Percentiles rank a stretch among this genome's conserved stretches.
phyloP scores from a whole-genome alignment of 2,329 filamentous ascomycete species.

The Cladobotryum protrusum region DNA sequence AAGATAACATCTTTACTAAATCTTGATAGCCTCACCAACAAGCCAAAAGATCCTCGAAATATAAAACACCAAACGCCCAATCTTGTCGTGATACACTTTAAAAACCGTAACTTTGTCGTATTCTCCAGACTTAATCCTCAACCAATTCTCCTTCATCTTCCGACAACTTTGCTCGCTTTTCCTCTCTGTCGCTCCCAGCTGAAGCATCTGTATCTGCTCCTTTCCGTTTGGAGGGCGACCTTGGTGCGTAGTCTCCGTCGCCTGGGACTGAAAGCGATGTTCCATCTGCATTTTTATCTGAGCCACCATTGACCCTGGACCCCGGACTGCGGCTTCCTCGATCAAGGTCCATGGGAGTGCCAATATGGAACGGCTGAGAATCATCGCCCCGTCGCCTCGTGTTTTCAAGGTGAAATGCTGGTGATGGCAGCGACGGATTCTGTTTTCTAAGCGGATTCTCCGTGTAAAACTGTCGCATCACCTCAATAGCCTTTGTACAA shows the following conservation, averaged over 20 bases:
- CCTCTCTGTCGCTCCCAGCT: conserved; percentile 29
- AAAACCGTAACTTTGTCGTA: too few species aligned
- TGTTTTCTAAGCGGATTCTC: conserved; percentile 58
- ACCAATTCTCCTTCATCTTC: conserved; percentile 45
- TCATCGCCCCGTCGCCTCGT: conserved; percentile 48
- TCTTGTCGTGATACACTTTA: too few species aligned
- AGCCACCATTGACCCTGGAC: conserved; percentile 32
- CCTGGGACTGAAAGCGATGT: conserved; percentile 31
- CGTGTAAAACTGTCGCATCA: conserved; percentile 64
- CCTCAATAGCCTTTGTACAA: conserved; percentile 66
- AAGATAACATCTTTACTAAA: too few species aligned
- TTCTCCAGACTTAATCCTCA: conserved; percentile 23
- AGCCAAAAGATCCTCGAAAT: too few species aligned
- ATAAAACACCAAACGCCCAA: too few species aligned
- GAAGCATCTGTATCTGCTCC: conserved; percentile 30
- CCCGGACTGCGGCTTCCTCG: conserved; percentile 45
- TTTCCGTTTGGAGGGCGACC: conserved; percentile 40
- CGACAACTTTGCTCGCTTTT: conserved; percentile 40
- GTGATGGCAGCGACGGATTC: conserved; percentile 47
- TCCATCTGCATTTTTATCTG: conserved; percentile 25
- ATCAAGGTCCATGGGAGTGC: conserved; percentile 43
- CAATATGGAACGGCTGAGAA: conserved; percentile 41
- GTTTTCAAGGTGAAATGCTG: conserved; percentile 50
- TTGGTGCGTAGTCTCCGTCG: conserved; percentile 24
- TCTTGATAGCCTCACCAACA: background rate